These are phyloP conservation scores for Leccinum broughii DNA, from an alignment of 768 basidiomycete genomes.

Conservation along the genomic window DNA sequence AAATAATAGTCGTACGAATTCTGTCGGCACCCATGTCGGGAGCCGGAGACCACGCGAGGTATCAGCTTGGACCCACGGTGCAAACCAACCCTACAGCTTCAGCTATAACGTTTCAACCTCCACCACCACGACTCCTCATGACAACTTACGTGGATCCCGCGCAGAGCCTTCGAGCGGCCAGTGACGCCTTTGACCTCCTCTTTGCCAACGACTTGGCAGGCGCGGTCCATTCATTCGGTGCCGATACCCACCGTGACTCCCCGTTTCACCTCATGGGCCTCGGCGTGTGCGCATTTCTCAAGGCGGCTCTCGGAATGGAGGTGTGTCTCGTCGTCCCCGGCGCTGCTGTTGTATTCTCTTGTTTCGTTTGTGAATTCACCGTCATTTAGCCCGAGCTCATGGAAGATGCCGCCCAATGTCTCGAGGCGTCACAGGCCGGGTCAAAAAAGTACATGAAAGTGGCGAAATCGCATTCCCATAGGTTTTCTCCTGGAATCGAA, in stretches of 20 bases:
- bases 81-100: not conserved
- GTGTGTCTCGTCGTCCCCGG: slow-evolving; percentile 29
- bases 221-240: slow-evolving; percentile 50
- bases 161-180: slow-evolving; percentile 36
- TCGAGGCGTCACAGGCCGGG: slow-evolving; percentile 60
- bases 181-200: slow-evolving; percentile 63
- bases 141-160: slow-evolving; percentile 24
- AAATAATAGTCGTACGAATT: no score
- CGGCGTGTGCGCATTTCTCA: slow-evolving; percentile 71
- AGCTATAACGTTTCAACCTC: not conserved
- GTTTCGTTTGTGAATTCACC: not conserved
- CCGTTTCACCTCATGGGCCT: slow-evolving; percentile 74
- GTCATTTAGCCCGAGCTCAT: slow-evolving; percentile 54
- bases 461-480: slow-evolving; percentile 37
- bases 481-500: slow-evolving; percentile 65
- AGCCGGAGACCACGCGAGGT: slow-evolving; percentile 4
- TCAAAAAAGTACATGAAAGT: slow-evolving; percentile 51
- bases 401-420: slow-evolving; percentile 57
- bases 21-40: slow-evolving; percentile 6
- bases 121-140: not conserved
- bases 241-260: slow-evolving; percentile 39
- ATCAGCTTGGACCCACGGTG: not conserved
- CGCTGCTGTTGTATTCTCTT: not conserved
- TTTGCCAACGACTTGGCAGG: slow-evolving; percentile 66
- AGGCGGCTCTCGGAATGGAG: slow-evolving; percentile 84